Evolutionary conservation across 1,139 yeast species (phyloP).

Genomic region (Candida sp.): DNA sequence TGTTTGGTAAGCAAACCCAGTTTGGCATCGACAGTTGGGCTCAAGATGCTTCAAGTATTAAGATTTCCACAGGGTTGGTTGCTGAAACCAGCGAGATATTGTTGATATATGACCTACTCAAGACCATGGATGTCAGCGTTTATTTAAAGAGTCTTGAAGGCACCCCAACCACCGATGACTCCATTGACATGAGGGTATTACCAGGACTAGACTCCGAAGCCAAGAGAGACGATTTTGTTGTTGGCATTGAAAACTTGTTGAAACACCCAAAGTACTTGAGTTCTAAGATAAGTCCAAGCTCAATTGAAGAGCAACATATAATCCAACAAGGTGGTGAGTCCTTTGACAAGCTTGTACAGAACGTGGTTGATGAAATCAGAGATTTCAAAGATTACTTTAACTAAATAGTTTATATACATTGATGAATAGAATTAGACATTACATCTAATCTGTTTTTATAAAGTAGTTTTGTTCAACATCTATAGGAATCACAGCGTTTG

Average conservation of each 20-base stretch:
- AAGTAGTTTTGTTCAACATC: slow-evolving; percentile 20
- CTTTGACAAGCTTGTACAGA: slow-evolving; percentile 46
- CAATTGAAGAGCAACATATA: slow-evolving; percentile 64
- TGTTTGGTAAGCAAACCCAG: slow-evolving; percentile 69
- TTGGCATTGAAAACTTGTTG: slow-evolving; percentile 67
- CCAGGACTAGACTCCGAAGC: slow-evolving; percentile 64
- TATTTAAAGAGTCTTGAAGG: slow-evolving; percentile 28
- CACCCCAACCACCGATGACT: slow-evolving; percentile 16
- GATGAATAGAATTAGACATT: not conserved
- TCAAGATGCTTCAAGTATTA: slow-evolving; percentile 53
- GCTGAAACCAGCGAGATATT: slow-evolving; percentile 85
- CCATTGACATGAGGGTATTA: slow-evolving; percentile 39
- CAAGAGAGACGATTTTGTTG: slow-evolving; percentile 35
- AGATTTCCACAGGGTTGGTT: slow-evolving; percentile 66
- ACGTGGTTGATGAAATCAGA: slow-evolving; percentile 57
- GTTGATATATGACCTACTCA: slow-evolving; percentile 63
- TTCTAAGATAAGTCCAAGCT: slow-evolving; percentile 67
- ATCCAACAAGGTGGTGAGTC: slow-evolving; percentile 49
- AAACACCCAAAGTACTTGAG: slow-evolving; percentile 88
- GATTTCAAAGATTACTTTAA: slow-evolving; percentile 53
- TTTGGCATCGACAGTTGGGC: slow-evolving; percentile 75
- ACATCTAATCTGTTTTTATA: slow-evolving; percentile 10
- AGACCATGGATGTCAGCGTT: slow-evolving; percentile 49
- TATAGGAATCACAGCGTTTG: slow-evolving; percentile 33
- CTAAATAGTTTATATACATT: slow-evolving; percentile 1